phyloP scores from a whole-genome alignment of 2,329 filamentous ascomycete genomes.

The Talaromyces sp. region DNA sequence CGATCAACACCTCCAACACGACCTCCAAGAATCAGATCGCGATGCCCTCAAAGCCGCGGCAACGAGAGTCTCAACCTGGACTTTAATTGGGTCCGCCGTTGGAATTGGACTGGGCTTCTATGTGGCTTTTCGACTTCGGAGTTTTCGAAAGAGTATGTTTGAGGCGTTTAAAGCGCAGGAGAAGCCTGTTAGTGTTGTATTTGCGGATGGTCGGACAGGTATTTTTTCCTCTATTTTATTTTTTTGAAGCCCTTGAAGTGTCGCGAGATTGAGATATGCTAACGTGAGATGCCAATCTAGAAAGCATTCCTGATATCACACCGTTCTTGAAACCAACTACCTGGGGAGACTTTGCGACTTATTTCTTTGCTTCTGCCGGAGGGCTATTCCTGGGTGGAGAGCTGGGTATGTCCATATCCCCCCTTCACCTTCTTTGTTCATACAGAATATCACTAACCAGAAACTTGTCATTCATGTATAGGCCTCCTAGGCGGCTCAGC shows the following conservation, averaged over 20 bases:
- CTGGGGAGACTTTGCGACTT: slow-evolving; percentile 57
- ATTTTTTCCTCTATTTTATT: neutral
- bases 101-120: slow-evolving; percentile 57
- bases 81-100: slow-evolving; percentile 54
- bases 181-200: slow-evolving; percentile 58
- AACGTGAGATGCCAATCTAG: slow-evolving; percentile 31
- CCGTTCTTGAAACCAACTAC: slow-evolving; percentile 53
- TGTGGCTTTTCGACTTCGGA: slow-evolving; percentile 54
- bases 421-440: neutral
- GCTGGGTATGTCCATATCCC: slow-evolving; percentile 27
- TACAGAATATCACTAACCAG: neutral
- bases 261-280: neutral
- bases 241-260: too few species aligned
- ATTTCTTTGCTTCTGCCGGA: slow-evolving; percentile 57
- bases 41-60: slow-evolving; percentile 54
- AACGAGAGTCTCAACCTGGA: slow-evolving; percentile 49
- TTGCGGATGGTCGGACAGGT: slow-evolving; percentile 57
- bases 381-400: slow-evolving; percentile 63
- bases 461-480: slow-evolving; percentile 23
- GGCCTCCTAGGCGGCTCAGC: slow-evolving; percentile 54
- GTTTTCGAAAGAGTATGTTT: slow-evolving; percentile 55
- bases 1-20: slow-evolving; percentile 55
- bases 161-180: slow-evolving; percentile 56
- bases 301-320: slow-evolving; percentile 58
- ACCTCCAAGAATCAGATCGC: slow-evolving; percentile 56